These are phyloP conservation scores for Lactifluus volemus DNA, from an alignment of 768 basidiomycete genomes.

Conservation along the genomic window DNA sequence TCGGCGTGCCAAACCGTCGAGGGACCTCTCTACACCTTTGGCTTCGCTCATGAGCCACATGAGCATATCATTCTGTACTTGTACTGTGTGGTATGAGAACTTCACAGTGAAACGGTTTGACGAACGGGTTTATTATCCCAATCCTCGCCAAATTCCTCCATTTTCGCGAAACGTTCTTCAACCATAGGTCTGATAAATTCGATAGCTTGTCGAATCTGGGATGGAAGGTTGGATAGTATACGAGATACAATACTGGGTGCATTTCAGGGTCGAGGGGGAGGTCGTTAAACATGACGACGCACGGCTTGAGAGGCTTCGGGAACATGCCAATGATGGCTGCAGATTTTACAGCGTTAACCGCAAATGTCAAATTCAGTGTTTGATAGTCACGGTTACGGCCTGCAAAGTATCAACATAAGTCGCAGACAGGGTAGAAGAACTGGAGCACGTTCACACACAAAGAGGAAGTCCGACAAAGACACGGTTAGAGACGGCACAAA, in stretches of 20 bases:
- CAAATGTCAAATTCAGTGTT: constrained; percentile 27
- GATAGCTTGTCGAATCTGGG: constrained; percentile 5
- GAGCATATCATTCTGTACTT: constrained; percentile 35
- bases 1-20: constrained; percentile 25
- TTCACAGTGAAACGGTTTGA: not conserved
- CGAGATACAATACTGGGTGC: constrained; percentile 11
- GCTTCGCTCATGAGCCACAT: constrained; percentile 39
- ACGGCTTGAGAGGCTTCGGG: constrained; percentile 31
- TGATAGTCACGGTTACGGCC: constrained; percentile 27
- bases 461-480: constrained; percentile 29
- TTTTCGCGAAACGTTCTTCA: constrained; percentile 17
- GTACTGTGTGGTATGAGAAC: not conserved
- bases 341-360: constrained; percentile 26
- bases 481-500: constrained; percentile 27
- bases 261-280: not conserved
- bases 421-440: not conserved
- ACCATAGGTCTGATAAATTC: constrained; percentile 3
- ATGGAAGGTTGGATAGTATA: constrained; percentile 15
- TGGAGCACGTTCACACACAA: constrained; percentile 22
- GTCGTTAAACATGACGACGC: constrained; percentile 10
- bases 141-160: too few relatives aligned
- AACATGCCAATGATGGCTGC: constrained; percentile 26
- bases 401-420: constrained; percentile 2
- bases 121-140: too few relatives aligned
- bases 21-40: constrained; percentile 24